Conservation (phyloP, 2,329 filamentous ascomycete genomes). For the Coniochaeta hoffmannii region DNA sequence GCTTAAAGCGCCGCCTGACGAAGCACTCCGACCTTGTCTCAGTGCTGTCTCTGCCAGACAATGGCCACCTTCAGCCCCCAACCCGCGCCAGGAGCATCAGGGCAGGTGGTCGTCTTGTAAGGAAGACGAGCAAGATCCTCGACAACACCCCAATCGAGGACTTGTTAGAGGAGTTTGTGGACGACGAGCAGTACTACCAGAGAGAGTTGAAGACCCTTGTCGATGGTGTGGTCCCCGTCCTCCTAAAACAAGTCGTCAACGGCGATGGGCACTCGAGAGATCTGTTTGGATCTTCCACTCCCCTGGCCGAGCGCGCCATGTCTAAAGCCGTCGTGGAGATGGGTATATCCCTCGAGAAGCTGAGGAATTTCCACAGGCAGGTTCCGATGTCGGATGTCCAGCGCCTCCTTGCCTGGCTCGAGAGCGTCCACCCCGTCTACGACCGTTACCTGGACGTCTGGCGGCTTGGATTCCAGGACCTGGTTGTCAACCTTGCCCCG, state of each 20-base stretch:
- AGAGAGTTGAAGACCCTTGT: slow-evolving; percentile 88
- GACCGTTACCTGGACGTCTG: slow-evolving; percentile 79
- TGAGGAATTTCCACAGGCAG: slow-evolving; percentile 72
- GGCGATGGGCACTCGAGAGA: slow-evolving; percentile 52
- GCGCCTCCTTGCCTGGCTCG: slow-evolving; percentile 72
- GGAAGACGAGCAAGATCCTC: slow-evolving; percentile 57
- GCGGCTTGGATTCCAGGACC: slow-evolving; percentile 88
- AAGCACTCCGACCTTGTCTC: slow-evolving; percentile 93
- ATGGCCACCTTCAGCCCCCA: slow-evolving; percentile 36
- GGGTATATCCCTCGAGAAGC: slow-evolving; percentile 80
- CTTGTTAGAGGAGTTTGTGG: slow-evolving; percentile 69
- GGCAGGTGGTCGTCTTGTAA: slow-evolving; percentile 72
- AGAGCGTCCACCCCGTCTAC: slow-evolving; percentile 71
- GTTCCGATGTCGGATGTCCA: slow-evolving; percentile 69
- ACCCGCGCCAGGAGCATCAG: slow-evolving; percentile 61
- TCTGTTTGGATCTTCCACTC: neutral
- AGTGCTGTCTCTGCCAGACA: slow-evolving; percentile 68
- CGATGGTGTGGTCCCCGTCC: slow-evolving; percentile 88
- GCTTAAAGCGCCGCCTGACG: slow-evolving; percentile 68
- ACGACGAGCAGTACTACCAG: slow-evolving; percentile 82
- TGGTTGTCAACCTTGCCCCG: slow-evolving; percentile 87
- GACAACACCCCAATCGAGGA: slow-evolving; percentile 65
- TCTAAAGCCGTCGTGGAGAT: slow-evolving; percentile 89
- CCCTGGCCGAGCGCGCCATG: slow-evolving; percentile 31
- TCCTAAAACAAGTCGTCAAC: slow-evolving; percentile 77